Evolutionary conservation across 73 alveolate genomes (phyloP).

Genomic region (Effrenium voratum): DNA sequence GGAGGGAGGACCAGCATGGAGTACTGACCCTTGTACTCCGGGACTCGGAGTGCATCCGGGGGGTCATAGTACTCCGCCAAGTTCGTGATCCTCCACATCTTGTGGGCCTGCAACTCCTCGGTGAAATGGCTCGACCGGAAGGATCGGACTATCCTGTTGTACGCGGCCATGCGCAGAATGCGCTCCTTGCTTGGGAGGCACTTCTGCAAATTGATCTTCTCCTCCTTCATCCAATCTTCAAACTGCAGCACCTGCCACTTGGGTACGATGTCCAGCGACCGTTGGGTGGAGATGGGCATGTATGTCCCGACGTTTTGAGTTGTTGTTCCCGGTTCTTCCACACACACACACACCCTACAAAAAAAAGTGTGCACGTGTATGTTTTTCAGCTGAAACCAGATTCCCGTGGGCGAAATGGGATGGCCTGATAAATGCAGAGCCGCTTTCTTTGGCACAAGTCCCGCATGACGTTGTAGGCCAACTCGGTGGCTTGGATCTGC

Average conservation of each 20-base stretch:
- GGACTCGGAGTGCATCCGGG: constrained; percentile 35
- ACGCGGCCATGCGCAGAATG: constrained; percentile 88
- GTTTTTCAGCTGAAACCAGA: too few species aligned
- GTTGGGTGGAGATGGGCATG: too few species aligned
- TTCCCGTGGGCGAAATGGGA: neutral
- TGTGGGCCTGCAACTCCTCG: constrained; percentile 89
- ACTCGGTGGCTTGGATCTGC: constrained; percentile 79
- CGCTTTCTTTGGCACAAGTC: constrained; percentile 64
- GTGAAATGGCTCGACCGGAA: constrained; percentile 80
- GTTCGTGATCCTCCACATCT: constrained; percentile 89
- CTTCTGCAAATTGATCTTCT: constrained; percentile 67
- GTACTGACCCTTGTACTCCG: constrained; percentile 70
- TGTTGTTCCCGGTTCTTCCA: too few species aligned
- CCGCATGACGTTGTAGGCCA: constrained; percentile 91
- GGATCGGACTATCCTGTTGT: constrained; percentile 80
- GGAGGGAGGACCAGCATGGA: constrained; percentile 58
- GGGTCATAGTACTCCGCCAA: constrained; percentile 66
- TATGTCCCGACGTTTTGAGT: too few species aligned
- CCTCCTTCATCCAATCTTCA: constrained; percentile 93
- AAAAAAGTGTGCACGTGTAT: too few species aligned
- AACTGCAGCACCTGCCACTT: constrained; percentile 63
- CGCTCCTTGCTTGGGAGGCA: constrained; percentile 89
- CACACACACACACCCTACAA: too few species aligned
- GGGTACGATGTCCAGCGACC: too few species aligned
- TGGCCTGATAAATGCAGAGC: constrained; percentile 82